Percentiles rank a stretch among this genome's conserved stretches.
phyloP scores from a whole-genome alignment of 768 basidiomycete species.

The Lentinula boryana region DNA sequence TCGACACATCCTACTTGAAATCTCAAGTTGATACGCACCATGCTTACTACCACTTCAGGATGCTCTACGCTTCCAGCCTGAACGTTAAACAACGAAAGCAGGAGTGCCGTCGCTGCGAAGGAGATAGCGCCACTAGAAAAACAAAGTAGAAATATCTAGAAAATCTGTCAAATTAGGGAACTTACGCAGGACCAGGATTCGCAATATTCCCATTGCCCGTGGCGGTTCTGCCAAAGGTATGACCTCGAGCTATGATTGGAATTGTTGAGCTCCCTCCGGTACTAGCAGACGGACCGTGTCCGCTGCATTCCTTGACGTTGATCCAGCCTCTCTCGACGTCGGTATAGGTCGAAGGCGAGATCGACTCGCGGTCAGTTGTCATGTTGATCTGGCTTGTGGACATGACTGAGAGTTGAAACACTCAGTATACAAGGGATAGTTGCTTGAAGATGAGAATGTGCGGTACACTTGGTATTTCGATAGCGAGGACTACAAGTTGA shows the following conservation, averaged over 20 bases:
- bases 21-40: slow-evolving; percentile 28
- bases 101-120: slow-evolving; percentile 60
- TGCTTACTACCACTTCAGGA: slow-evolving; percentile 67
- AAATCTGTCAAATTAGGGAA: neutral
- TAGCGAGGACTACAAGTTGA: neutral
- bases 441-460: neutral
- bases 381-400: slow-evolving; percentile 1
- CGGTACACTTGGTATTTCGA: neutral
- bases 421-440: neutral
- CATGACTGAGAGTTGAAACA: neutral
- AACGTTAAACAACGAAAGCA: slow-evolving; percentile 65
- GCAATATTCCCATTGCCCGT: slow-evolving; percentile 20
- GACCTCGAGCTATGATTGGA: neutral
- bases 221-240: neutral
- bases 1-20: no score
- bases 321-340: slow-evolving; percentile 9
- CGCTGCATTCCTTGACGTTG: slow-evolving; percentile 4
- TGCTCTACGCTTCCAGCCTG: slow-evolving; percentile 38
- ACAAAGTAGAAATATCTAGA: neutral
- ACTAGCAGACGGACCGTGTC: neutral
- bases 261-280: neutral
- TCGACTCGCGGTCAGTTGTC: neutral
- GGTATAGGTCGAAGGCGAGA: slow-evolving; percentile 3
- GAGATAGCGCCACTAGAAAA: slow-evolving; percentile 27
- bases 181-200: slow-evolving; percentile 26